Evolutionary conservation across 129 eudicot species (phyloP).

Genomic region (Deinandra increscens): DNA sequence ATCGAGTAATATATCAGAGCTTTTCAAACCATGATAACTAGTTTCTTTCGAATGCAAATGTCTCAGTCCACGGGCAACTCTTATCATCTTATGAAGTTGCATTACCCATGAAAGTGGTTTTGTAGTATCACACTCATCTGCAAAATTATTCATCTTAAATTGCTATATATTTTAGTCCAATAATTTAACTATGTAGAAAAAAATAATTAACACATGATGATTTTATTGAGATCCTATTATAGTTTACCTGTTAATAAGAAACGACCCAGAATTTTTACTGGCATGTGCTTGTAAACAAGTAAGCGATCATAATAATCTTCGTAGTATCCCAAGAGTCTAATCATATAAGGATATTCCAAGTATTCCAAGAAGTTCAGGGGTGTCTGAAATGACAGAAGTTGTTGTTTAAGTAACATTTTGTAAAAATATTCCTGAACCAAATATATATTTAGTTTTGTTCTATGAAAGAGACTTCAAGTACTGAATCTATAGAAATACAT

Average conservation of each 20-base stretch:
- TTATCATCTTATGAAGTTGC: conserved; percentile 20
- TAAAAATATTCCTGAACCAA: background rate
- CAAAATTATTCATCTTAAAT: background rate
- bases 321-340: no score
- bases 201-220: background rate
- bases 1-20: conserved; percentile 14
- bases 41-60: conserved; percentile 23
- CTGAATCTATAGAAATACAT: no score
- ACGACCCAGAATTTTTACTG: conserved; percentile 5
- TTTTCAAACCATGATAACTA: background rate
- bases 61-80: conserved; percentile 28
- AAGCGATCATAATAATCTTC: no score
- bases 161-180: background rate
- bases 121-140: background rate
- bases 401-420: no score
- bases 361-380: conserved; percentile 17
- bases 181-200: no score
- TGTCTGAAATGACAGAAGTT: conserved; percentile 14
- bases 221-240: background rate
- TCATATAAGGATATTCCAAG: conserved; percentile 24
- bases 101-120: conserved; percentile 32
- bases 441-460: no score
- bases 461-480: no score
- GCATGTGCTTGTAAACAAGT: no score
- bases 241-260: conserved; percentile 10